These are phyloP conservation scores for Trichoderma simmonsii DNA, from an alignment of 2,329 filamentous ascomycete species.

Conservation along the genomic window DNA sequence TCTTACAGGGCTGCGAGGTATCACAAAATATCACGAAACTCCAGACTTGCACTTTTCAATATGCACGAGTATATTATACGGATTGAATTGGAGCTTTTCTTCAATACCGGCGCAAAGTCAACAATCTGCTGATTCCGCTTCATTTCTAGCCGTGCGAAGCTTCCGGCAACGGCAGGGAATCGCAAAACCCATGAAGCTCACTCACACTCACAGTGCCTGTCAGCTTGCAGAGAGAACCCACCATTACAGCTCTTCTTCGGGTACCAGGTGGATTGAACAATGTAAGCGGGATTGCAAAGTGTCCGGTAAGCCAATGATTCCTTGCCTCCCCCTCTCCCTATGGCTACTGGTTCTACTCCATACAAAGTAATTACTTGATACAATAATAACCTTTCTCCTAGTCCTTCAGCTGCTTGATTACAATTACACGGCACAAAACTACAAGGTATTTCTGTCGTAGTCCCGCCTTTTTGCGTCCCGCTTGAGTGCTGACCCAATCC, in stretches of 20 bases:
- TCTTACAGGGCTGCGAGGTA: not conserved
- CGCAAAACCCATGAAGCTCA: not conserved
- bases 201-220: not conserved
- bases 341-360: not conserved
- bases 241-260: not conserved
- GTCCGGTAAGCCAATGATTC: not conserved
- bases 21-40: not conserved
- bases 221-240: not conserved
- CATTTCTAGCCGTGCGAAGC: not conserved
- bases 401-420: not conserved
- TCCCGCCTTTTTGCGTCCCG: not conserved
- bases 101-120: not conserved
- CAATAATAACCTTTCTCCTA: not conserved
- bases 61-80: not conserved
- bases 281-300: not conserved
- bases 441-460: not conserved
- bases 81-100: not conserved
- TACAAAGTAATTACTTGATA: not conserved
- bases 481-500: conserved; percentile 7
- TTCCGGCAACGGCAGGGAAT: not conserved
- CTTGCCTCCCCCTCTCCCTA: not conserved
- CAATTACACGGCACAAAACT: not conserved
- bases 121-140: not conserved
- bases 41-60: not conserved
- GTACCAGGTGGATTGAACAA: not conserved